These are phyloP conservation scores for Cyclostephanos tholiformis DNA, from an alignment of 108 stramenopile genomes.

Conservation along the genomic window DNA sequence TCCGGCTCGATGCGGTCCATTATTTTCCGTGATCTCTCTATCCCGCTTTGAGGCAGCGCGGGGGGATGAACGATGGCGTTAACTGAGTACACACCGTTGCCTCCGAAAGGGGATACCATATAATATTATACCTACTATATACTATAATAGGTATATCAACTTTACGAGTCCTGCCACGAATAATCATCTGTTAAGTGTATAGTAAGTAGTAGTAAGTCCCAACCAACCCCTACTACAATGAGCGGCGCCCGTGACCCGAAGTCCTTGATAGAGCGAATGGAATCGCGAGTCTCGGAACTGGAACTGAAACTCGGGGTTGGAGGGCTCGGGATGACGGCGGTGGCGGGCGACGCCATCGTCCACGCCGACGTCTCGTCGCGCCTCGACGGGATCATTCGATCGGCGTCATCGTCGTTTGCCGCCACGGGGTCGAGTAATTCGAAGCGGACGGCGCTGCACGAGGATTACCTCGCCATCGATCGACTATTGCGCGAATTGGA, in stretches of 20 bases:
- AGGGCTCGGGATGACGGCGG: not conserved
- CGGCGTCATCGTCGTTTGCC: constrained; percentile 7
- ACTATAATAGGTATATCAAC: too few relatives aligned
- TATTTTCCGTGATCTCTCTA: not conserved
- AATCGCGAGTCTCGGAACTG: constrained; percentile 32
- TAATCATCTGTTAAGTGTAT: too few relatives aligned
- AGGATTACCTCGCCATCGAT: constrained; percentile 43
- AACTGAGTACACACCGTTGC: too few relatives aligned
- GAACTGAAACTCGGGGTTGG: constrained; percentile 36
- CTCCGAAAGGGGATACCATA: too few relatives aligned
- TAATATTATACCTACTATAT: too few relatives aligned
- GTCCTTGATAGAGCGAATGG: constrained; percentile 20
- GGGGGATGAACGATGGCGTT: too few relatives aligned
- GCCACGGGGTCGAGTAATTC: not conserved
- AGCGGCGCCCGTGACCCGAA: not conserved
- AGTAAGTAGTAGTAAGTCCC: too few relatives aligned
- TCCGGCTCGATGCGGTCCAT: constrained; percentile 81
- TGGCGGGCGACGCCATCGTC: not conserved
- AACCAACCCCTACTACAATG: too few relatives aligned
- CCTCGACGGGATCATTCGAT: constrained; percentile 40
- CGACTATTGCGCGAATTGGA: constrained; percentile 38
- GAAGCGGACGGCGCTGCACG: constrained; percentile 35
- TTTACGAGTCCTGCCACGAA: too few relatives aligned
- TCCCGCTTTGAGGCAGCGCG: too few relatives aligned
- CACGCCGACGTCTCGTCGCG: constrained; percentile 20